These are phyloP conservation scores for Fragaria iinumae DNA, from an alignment of 306 rosid genomes.

Conservation along the genomic window DNA sequence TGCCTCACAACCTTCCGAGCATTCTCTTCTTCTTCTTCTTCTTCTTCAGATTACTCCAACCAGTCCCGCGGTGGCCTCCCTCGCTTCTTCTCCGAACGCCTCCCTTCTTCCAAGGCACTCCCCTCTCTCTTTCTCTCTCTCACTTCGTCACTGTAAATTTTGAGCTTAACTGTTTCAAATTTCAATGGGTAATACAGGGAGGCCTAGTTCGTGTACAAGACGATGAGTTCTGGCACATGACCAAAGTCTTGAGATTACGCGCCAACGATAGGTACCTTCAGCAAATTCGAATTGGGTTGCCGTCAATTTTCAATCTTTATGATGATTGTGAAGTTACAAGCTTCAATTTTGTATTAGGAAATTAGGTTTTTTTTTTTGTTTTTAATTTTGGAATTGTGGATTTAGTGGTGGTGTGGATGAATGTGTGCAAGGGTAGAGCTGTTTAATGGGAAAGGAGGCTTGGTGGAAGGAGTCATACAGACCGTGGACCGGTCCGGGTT, in stretches of 20 bases:
- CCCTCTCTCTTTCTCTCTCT: neutral
- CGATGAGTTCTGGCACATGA: conserved; percentile 95
- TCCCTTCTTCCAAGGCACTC: conserved; percentile 72
- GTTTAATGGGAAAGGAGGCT: conserved; percentile 85
- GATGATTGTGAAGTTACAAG: neutral
- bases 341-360: conserved; percentile 3
- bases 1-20: conserved; percentile 48
- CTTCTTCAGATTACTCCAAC: conserved; percentile 45
- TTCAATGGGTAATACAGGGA: conserved; percentile 52
- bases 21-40: conserved; percentile 35
- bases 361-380: neutral
- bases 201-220: conserved; percentile 61
- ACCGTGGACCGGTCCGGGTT: conserved; percentile 54
- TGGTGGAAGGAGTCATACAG: conserved; percentile 72
- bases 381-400: neutral
- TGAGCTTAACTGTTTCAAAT: neutral
- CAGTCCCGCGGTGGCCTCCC: conserved; percentile 93
- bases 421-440: conserved; percentile 81
- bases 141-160: neutral
- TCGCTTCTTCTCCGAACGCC: conserved; percentile 75
- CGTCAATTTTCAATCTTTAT: neutral
- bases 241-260: conserved; percentile 76
- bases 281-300: neutral
- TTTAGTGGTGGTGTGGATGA: conserved; percentile 24
- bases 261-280: conserved; percentile 61